These are phyloP conservation scores for barrel medic (Medicago truncatula) DNA, from an alignment of 306 rosid genomes.

Conservation along the genomic window DNA sequence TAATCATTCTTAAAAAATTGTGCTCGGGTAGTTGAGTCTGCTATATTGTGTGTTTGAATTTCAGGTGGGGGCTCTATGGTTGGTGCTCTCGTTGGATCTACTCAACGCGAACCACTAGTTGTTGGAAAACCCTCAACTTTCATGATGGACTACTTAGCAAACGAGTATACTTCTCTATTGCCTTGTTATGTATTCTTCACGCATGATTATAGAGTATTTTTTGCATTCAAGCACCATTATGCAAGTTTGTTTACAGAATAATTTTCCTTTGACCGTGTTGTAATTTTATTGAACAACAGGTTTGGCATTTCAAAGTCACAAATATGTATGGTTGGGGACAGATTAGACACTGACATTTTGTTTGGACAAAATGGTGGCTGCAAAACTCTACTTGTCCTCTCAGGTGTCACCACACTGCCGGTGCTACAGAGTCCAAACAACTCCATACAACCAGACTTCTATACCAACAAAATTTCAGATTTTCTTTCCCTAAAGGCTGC, in stretches of 20 bases:
- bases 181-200: slow-evolving; percentile 30
- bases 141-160: slow-evolving; percentile 96
- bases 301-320: slow-evolving; percentile 91
- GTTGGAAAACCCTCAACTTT: slow-evolving; percentile 98
- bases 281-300: slow-evolving; percentile 52
- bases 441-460: slow-evolving; percentile 87
- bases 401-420: slow-evolving; percentile 77
- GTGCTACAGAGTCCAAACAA: slow-evolving; percentile 83
- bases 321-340: slow-evolving; percentile 98
- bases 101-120: slow-evolving; percentile 94
- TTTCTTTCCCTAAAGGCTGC: slow-evolving; percentile 81
- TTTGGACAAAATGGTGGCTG: slow-evolving; percentile 99
- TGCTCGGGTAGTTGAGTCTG: not conserved
- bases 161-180: slow-evolving; percentile 56
- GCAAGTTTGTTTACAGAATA: not conserved
- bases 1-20: not conserved
- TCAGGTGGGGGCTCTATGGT: slow-evolving; percentile 99
- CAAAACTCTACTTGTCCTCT: slow-evolving; percentile 94
- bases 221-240: not conserved
- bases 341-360: slow-evolving; percentile 91
- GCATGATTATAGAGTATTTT: not conserved
- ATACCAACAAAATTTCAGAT: slow-evolving; percentile 86
- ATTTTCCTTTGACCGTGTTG: slow-evolving; percentile 24
- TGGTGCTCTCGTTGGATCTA: slow-evolving; percentile 84
- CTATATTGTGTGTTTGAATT: slow-evolving; percentile 37